Base-by-base conservation (phyloP, 2,329 filamentous ascomycete species). In the Arachnopeziza araneosa region DNA sequence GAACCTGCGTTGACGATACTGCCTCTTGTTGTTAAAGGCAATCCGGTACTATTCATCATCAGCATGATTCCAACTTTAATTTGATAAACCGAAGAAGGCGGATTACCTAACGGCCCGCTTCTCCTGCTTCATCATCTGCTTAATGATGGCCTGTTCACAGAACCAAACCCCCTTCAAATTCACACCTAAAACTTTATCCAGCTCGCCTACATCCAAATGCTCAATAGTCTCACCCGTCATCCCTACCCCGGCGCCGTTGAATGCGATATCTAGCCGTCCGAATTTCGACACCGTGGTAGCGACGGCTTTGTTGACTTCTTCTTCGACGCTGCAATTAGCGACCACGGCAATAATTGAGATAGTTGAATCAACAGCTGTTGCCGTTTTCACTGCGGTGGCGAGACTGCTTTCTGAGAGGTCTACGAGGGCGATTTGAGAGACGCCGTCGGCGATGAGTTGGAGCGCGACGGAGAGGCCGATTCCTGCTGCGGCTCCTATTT, bases 221-320 rank as follows among this genome's bases (percentile, higher is more conserved):
- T 66, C 68, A 10, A 56, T 61, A 2, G 69, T 66, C 1, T 67
- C 68, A 10, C 6, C 23, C 1, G 19, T 10, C 3, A 60, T 61
- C 0, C 12, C 9, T 21, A 69, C 61, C 0, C 68, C 68, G 0
- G 83, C 83, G 2, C 82, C 75, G 56, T 85, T 83, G 8, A 80
- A 80, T 23, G 80, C 80, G 4, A 81, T 78, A 65, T 83, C 79
- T 9, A 44, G 75, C 56, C 77, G 77, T 4, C 82, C 82, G 56
- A 80, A 80, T 44, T 74, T 74, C n/a, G 73, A 65, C n/a, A 83
- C 69, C 12, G 78, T 76, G n/a, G 60, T 24, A 7, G 44, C n/a
- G 1, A 68, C 59, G 2, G 67, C 67, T 3, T 21, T 49, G 5
- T 68, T 59, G 21, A 69, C 54, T 22, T 62, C 61, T 2, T 49